Percentiles rank a stretch among this genome's conserved stretches.
phyloP scores from a whole-genome alignment of 441 rosid genomes.

The Populus trichocarpa region DNA sequence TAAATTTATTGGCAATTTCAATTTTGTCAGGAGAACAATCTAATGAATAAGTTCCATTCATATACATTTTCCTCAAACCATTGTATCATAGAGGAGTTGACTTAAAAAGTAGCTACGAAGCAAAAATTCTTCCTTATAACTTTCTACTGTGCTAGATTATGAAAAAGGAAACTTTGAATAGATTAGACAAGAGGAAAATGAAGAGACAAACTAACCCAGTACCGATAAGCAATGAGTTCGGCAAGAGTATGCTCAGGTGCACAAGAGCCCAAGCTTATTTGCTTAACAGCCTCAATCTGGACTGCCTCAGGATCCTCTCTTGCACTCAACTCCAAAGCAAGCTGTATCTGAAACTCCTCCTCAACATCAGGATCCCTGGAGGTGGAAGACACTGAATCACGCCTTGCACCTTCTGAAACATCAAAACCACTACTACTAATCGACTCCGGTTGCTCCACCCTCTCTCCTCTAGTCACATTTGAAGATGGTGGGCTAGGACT shows the following conservation, averaged over 20 bases:
- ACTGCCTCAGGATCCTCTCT: conserved; percentile 97
- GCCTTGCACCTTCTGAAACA: conserved; percentile 45
- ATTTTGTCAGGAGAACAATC: background rate
- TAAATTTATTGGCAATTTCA: background rate
- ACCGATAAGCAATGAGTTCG: conserved; percentile 87
- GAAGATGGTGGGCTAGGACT: conserved; percentile 71
- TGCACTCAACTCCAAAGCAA: conserved; percentile 93
- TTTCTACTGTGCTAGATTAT: background rate
- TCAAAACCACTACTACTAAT: conserved; percentile 35
- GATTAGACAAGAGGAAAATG: conserved; percentile 4
- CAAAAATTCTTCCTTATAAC: background rate
- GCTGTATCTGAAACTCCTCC: conserved; percentile 92
- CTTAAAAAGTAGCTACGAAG: background rate
- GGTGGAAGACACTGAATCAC: conserved; percentile 49
- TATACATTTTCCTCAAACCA: conserved; percentile 11
- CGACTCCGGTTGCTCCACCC: conserved; percentile 45
- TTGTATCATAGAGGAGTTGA: conserved; percentile 8
- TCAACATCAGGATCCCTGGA: conserved; percentile 78
- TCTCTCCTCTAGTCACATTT: conserved; percentile 44
- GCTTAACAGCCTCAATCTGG: conserved; percentile 97
- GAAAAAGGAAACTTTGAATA: background rate
- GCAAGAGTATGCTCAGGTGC: conserved; percentile 85
- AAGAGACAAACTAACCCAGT: conserved; percentile 68
- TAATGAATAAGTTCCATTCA: background rate
- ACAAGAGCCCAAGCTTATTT: conserved; percentile 82